These are phyloP conservation scores for Raffaelea deltoideospora DNA, from an alignment of 2,329 filamentous ascomycete species.

Conservation along the genomic window DNA sequence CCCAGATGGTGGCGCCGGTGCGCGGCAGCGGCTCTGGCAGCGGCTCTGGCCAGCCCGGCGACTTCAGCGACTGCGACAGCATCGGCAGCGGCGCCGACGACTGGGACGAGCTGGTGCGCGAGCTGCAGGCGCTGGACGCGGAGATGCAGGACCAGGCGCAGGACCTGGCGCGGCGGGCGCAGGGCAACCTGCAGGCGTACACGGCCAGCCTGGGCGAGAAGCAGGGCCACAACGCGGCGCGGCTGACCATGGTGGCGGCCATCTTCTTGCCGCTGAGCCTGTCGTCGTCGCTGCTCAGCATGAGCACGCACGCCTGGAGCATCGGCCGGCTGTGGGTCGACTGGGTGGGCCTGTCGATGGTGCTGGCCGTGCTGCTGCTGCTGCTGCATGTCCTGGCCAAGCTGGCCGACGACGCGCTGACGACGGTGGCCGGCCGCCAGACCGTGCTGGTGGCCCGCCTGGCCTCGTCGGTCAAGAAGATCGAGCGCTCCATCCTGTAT, in stretches of 20 bases:
- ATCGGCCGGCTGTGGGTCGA: not conserved
- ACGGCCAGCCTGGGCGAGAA: not conserved
- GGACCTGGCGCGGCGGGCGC: not conserved
- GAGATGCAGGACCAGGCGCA: not conserved
- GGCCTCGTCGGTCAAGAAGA: not conserved
- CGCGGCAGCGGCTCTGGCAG: not conserved
- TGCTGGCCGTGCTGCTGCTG: not conserved
- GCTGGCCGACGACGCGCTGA: not conserved
- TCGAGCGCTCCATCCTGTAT: not conserved
- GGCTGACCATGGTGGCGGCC: conserved; percentile 1
- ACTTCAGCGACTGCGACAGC: too few relatives aligned
- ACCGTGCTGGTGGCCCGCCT: not conserved
- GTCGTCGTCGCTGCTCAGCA: conserved; percentile 1
- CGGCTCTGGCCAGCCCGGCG: too few relatives aligned
- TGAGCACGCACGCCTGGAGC: not conserved
- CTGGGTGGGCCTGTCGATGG: not conserved
- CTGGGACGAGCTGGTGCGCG: not conserved
- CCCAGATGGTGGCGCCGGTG: not conserved
- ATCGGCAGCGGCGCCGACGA: too few relatives aligned
- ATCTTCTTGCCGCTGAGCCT: conserved; percentile 1
- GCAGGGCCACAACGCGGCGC: not conserved
- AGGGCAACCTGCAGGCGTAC: not conserved
- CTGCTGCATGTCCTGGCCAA: not conserved
- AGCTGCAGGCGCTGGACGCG: not conserved
- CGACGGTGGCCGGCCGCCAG: not conserved